phyloP scores from a whole-genome alignment of 2,329 filamentous ascomycete genomes.

The Talaromyces verruculosus region DNA sequence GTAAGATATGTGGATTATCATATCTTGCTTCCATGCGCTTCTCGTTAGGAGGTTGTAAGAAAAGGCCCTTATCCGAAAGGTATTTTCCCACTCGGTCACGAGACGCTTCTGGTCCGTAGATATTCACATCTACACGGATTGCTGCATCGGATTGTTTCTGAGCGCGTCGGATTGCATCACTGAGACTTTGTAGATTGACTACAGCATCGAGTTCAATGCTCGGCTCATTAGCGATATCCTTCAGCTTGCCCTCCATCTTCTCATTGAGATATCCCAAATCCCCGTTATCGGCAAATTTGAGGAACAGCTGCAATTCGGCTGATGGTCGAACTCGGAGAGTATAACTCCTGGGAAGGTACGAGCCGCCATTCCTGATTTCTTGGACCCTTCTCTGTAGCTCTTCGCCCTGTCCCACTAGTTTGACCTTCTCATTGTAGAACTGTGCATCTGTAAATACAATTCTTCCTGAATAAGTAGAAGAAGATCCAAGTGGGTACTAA shows the following conservation, averaged over 20 bases:
- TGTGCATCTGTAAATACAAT: not conserved
- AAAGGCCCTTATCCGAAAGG: constrained; percentile 8
- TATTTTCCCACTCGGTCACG: constrained; percentile 2
- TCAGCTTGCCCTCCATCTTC: not conserved
- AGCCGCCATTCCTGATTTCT: not conserved
- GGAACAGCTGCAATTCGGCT: not conserved
- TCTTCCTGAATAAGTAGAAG: not conserved
- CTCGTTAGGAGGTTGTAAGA: constrained; percentile 11
- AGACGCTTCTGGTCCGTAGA: constrained; percentile 9
- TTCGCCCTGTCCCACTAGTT: constrained; percentile 9
- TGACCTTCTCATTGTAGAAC: constrained; percentile 10
- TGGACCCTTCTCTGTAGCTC: constrained; percentile 3
- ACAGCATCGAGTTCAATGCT: constrained; percentile 11
- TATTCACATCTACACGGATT: constrained; percentile 10
- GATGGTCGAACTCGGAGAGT: not conserved
- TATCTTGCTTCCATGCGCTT: constrained; percentile 5
- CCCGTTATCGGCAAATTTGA: constrained; percentile 3
- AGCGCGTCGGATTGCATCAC: constrained; percentile 2
- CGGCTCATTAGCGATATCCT: not conserved
- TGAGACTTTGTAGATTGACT: not conserved
- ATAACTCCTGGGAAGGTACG: not conserved
- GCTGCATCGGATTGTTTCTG: constrained; percentile 1
- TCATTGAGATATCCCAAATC: constrained; percentile 9
- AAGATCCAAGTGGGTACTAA: not conserved
- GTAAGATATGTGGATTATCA: constrained; percentile 15